Percentiles rank a stretch among this genome's conserved stretches.
Conservation (phyloP, 1,139 yeast species). For the Yamadazyma spencermartinsiae region DNA sequence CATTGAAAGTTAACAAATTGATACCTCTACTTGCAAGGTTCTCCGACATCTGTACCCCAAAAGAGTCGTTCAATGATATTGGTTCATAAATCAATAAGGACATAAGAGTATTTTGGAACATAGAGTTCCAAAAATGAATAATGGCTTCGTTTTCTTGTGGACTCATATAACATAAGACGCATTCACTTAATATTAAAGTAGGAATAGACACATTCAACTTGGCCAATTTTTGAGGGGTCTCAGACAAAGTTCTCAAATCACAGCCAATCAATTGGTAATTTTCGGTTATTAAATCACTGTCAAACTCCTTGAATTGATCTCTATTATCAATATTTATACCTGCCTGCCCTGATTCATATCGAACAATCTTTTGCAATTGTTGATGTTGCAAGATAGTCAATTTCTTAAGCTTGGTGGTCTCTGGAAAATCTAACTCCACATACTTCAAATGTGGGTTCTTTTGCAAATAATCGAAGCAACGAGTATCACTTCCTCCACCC, state of each 20-base stretch:
- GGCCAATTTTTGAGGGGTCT: conserved; percentile 4
- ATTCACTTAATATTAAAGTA: conserved; percentile 80
- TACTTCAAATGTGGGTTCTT: conserved; percentile 35
- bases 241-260: conserved; percentile 49
- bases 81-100: conserved; percentile 80
- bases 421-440: conserved; percentile 77
- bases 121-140: conserved; percentile 38
- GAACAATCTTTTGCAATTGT: conserved; percentile 22
- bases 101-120: conserved; percentile 23
- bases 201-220: conserved; percentile 40
- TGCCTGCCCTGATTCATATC: conserved; percentile 10
- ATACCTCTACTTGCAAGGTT: conserved; percentile 74
- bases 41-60: conserved; percentile 79
- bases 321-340: conserved; percentile 13
- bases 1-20: conserved; percentile 55
- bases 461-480: conserved; percentile 56
- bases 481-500: conserved; percentile 97
- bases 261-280: conserved; percentile 55
- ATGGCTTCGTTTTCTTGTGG: conserved; percentile 57
- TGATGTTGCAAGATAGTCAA: conserved; percentile 44
- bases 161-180: conserved; percentile 81
- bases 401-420: conserved; percentile 60
- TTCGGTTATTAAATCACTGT: conserved; percentile 38
- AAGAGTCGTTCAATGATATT: conserved; percentile 67
- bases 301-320: conserved; percentile 25